phyloP scores from a whole-genome alignment of 31 red algal species.

The Asparagopsis taxiformis region DNA sequence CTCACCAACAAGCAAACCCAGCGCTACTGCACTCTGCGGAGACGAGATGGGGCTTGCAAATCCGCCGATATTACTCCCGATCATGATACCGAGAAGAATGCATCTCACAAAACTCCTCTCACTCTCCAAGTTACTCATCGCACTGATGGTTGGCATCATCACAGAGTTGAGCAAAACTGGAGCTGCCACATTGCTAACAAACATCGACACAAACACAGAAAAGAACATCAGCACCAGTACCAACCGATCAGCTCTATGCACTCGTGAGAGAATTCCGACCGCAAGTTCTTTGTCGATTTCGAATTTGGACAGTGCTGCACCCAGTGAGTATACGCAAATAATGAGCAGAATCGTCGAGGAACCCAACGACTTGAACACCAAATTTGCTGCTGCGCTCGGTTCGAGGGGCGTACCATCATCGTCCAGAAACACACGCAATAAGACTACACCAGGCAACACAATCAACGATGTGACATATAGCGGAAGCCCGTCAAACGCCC shows the following conservation, averaged over 20 bases:
- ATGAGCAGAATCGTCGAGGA: slow-evolving; percentile 82
- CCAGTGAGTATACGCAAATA: slow-evolving; percentile 82
- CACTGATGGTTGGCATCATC: slow-evolving; percentile 78
- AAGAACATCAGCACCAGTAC: slow-evolving; percentile 83
- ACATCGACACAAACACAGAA: slow-evolving; percentile 78
- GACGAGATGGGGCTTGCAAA: slow-evolving; percentile 94
- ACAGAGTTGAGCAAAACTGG: slow-evolving; percentile 91
- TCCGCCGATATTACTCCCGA: slow-evolving; percentile 90
- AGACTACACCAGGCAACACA: slow-evolving; percentile 51
- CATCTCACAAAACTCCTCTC: slow-evolving; percentile 76
- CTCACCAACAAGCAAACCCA: slow-evolving; percentile 57
- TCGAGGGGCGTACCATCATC: slow-evolving; percentile 43
- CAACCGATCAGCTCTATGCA: slow-evolving; percentile 51
- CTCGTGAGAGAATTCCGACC: slow-evolving; percentile 48
- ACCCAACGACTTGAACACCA: slow-evolving; percentile 62
- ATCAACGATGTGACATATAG: slow-evolving; percentile 90
- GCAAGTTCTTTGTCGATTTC: slow-evolving; percentile 83
- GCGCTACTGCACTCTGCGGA: slow-evolving; percentile 93
- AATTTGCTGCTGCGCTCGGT: slow-evolving; percentile 45
- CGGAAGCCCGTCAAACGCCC: slow-evolving; percentile 88
- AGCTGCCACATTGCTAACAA: slow-evolving; percentile 94
- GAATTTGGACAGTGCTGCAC: slow-evolving; percentile 87
- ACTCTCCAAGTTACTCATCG: slow-evolving; percentile 38
- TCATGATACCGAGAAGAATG: slow-evolving; percentile 85
- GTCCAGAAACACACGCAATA: slow-evolving; percentile 73